Percentiles rank a stretch among this genome's conserved stretches.
Evolutionary conservation across 257 asterid genomes (phyloP).

Genomic region (Voacanga thouarsii): DNA sequence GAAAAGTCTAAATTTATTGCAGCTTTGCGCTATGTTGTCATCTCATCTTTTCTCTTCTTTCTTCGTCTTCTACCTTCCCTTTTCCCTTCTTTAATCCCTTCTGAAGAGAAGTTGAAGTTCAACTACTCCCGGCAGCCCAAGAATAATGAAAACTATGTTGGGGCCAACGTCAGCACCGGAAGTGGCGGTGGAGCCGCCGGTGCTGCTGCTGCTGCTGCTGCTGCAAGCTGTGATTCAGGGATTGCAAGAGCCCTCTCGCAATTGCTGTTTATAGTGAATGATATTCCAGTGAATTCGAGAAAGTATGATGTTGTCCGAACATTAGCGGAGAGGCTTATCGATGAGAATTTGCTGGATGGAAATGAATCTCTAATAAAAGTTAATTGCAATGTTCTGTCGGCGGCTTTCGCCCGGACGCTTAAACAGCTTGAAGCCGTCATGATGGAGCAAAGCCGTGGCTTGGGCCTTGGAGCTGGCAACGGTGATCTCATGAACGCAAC

Average conservation of each 20-base stretch:
- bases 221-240: slow-evolving; percentile 34
- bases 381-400: slow-evolving; percentile 53
- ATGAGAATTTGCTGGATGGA: slow-evolving; percentile 52
- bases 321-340: slow-evolving; percentile 66
- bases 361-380: slow-evolving; percentile 42
- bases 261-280: slow-evolving; percentile 61
- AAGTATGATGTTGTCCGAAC: slow-evolving; percentile 75
- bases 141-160: slow-evolving; percentile 11
- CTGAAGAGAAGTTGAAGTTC: slow-evolving; percentile 8
- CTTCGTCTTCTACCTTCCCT: slow-evolving; percentile 55
- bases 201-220: not conserved
- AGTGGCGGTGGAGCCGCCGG: slow-evolving; percentile 5
- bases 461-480: slow-evolving; percentile 1
- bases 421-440: slow-evolving; percentile 55
- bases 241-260: slow-evolving; percentile 76
- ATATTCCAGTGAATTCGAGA: slow-evolving; percentile 81
- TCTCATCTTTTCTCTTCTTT: slow-evolving; percentile 49
- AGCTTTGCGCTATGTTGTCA: slow-evolving; percentile 35
- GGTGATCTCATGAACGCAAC: slow-evolving; percentile 21
- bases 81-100: slow-evolving; percentile 35
- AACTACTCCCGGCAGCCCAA: slow-evolving; percentile 18
- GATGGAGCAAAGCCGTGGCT: slow-evolving; percentile 29
- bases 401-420: slow-evolving; percentile 60
- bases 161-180: slow-evolving; percentile 20
- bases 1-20: slow-evolving; percentile 40